phyloP scores from a whole-genome alignment of 441 rosid species.

The Oxalis stricta region DNA sequence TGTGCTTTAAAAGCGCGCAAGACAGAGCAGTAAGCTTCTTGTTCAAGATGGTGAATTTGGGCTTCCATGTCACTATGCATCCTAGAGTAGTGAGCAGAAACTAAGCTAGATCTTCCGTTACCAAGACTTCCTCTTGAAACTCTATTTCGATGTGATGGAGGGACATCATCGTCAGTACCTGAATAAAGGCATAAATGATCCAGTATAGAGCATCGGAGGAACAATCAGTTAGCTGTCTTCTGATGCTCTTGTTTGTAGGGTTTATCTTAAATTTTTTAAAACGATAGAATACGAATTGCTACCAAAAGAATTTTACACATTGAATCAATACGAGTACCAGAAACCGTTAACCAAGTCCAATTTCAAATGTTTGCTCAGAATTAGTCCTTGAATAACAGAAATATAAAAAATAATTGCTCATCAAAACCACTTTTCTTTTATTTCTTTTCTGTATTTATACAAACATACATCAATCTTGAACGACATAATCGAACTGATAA shows the following conservation, averaged over 20 bases:
- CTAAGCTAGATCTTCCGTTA: constrained; percentile 38
- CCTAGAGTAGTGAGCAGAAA: constrained; percentile 25
- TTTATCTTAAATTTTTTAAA: background rate
- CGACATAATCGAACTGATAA: too few species aligned
- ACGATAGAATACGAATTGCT: background rate
- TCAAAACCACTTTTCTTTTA: too few species aligned
- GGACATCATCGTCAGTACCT: constrained; percentile 43
- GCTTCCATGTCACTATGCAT: constrained; percentile 52
- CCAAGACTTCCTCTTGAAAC: constrained; percentile 20
- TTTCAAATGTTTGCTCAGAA: too few species aligned
- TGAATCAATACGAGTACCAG: too few species aligned
- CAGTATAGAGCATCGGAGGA: constrained; percentile 2
- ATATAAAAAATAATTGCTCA: too few species aligned
- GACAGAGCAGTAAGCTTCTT: constrained; percentile 87
- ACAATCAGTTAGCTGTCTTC: background rate
- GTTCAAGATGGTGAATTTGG: constrained; percentile 85
- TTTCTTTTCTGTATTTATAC: too few species aligned
- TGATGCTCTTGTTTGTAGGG: background rate
- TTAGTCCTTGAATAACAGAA: too few species aligned
- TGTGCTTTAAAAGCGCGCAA: constrained; percentile 97
- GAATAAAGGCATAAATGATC: constrained; percentile 1
- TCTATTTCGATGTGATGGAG: constrained; percentile 28
- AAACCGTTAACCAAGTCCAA: too few species aligned
- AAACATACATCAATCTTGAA: too few species aligned
- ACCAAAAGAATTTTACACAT: too few species aligned